Evolutionary conservation across 148 eudicot genomes (phyloP), one percentile per base, ranked within the genome.

Genomic region (Simmondsia chinensis): DNA sequence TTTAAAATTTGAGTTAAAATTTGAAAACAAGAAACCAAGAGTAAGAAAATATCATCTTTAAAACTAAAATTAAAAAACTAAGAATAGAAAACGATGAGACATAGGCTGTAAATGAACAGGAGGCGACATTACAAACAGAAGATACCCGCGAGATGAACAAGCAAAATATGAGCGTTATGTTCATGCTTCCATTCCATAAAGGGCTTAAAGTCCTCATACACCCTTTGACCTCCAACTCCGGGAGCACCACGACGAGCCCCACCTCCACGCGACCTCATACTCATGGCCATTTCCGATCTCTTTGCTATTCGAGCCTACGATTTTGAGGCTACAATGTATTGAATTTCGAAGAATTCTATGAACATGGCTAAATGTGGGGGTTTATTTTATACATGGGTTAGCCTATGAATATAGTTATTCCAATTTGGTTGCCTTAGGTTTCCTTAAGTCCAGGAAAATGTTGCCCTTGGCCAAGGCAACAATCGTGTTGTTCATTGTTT

Each of bases 181-280:
- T 75, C 74, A 35, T 74, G 67, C 50, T 64, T 44, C 85, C 71
- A 65, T 36, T 85, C 89, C 0, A 54, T 39, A 6, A 10, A 14
- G 6, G 95, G 89, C 40, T 31, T 70, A 34, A 80, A 77, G 12
- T 70, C 77, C 46, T 80, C 86, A 3, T 69, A 77, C 1, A 67
- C 68, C 13, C 67, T 60, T 4, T 46, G 44, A 20, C 18, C 30
- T 5, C 31, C 58, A 1, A 53, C 12, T 2, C 54, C 44, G 9
- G 61, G 17, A 15, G 65, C 59, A 15, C n/a, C 34, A 4, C 25
- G 18, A 4, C 12, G 35, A 5, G 37, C 56, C 7, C 61, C 56
- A 2, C 44, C 60, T 23, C 65, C 59, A 47, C 75, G 52, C 22
- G 57, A 52, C 23, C 72, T 56, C 68, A 57, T 65, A 27, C 35